Conservation (phyloP, 805 yeast species). For the Candida boidinii region DNA sequence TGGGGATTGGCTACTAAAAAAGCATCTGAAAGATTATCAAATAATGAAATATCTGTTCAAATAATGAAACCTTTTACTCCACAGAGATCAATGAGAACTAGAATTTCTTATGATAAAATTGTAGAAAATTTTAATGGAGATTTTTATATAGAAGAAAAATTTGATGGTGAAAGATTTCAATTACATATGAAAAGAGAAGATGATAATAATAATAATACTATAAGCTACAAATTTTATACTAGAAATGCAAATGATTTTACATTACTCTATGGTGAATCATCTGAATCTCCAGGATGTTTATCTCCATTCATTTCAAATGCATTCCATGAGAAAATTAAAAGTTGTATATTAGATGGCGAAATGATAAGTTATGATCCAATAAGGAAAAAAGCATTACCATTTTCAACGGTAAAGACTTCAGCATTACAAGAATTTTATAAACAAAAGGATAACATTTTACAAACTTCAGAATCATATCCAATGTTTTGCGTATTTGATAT, state of each 20-base stretch:
- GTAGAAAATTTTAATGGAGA: slow-evolving; percentile 36
- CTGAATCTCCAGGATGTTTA: slow-evolving; percentile 16
- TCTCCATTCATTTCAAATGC: slow-evolving; percentile 25
- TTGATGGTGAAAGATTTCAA: slow-evolving; percentile 88
- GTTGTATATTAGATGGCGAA: slow-evolving; percentile 74
- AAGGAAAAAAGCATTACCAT: slow-evolving; percentile 53
- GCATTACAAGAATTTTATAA: slow-evolving; percentile 43
- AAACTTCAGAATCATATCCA: slow-evolving; percentile 34
- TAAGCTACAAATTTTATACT: slow-evolving; percentile 42
- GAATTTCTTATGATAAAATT: slow-evolving; percentile 39
- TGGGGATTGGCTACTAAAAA: slow-evolving; percentile 44
- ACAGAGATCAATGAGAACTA: slow-evolving; percentile 57
- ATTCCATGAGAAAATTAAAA: slow-evolving; percentile 20
- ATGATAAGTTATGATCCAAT: slow-evolving; percentile 80
- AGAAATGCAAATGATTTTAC: slow-evolving; percentile 72
- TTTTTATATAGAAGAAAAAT: slow-evolving; percentile 79
- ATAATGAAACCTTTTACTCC: slow-evolving; percentile 61
- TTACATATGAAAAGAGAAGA: slow-evolving; percentile 51
- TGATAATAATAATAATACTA: slow-evolving; percentile 24
- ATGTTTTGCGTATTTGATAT: slow-evolving; percentile 65
- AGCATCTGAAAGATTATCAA: slow-evolving; percentile 26
- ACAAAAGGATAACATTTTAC: slow-evolving; percentile 18
- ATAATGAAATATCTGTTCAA: slow-evolving; percentile 31
- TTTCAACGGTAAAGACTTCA: slow-evolving; percentile 69
- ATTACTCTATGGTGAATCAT: slow-evolving; percentile 46